phyloP scores from a whole-genome alignment of 2,329 filamentous ascomycete genomes.

The Bipolaris victoriae region DNA sequence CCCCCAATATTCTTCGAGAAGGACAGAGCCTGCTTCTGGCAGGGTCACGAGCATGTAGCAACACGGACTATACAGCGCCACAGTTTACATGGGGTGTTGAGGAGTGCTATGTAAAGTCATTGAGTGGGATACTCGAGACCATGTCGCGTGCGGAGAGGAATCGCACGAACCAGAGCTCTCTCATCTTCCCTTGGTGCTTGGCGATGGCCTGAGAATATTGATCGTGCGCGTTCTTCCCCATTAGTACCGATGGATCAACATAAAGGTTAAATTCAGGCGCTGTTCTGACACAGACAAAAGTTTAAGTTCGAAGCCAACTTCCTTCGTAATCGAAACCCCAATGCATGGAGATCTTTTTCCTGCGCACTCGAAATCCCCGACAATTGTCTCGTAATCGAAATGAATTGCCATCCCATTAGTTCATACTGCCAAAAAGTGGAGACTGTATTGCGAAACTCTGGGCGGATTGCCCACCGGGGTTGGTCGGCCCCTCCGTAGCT shows the following conservation, averaged over 20 bases:
- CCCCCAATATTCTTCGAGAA: neutral
- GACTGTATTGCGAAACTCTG: neutral
- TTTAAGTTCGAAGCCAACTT: neutral
- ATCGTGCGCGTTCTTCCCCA: neutral
- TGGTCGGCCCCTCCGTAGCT: neutral
- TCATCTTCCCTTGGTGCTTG: constrained; percentile 1
- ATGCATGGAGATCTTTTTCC: neutral
- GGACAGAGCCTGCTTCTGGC: neutral
- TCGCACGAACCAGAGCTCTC: neutral
- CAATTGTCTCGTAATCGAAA: neutral
- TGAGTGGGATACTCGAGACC: neutral
- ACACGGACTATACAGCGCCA: neutral
- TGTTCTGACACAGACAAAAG: neutral
- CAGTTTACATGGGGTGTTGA: neutral
- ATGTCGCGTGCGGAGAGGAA: neutral
- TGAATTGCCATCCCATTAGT: neutral
- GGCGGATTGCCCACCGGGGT: neutral
- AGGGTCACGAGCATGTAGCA: neutral
- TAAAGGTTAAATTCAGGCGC: neutral
- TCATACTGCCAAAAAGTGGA: neutral
- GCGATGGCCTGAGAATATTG: neutral
- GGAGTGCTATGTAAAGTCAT: neutral
- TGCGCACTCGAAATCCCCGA: neutral
- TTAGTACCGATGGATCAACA: neutral
- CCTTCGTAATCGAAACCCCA: neutral